These are phyloP conservation scores for Chlamydomonas schloesseri DNA, from an alignment of 139 green algal genomes.

Conservation along the genomic window DNA sequence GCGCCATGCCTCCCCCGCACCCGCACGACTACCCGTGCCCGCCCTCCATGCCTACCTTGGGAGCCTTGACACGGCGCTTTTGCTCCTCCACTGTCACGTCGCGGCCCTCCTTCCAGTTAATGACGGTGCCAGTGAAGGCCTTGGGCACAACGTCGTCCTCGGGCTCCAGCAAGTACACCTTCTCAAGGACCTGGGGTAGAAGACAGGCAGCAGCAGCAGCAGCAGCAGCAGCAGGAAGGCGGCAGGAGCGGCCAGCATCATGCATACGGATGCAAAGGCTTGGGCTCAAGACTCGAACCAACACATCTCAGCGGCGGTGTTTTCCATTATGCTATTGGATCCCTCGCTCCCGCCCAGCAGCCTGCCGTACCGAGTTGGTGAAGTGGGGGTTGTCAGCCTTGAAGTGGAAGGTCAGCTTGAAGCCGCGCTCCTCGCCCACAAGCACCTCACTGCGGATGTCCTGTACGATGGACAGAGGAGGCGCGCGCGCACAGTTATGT, in stretches of 20 bases:
- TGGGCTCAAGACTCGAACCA: too few species aligned
- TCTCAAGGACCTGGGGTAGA: conserved; percentile 58
- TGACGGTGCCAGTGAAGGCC: conserved; percentile 69
- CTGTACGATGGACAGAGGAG: too few species aligned
- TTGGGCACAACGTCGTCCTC: conserved; percentile 86
- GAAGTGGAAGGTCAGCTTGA: conserved; percentile 69
- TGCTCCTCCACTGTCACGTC: conserved; percentile 59
- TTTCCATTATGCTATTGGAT: too few species aligned
- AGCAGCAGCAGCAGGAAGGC: neutral
- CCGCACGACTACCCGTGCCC: too few species aligned
- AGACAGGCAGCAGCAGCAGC: neutral
- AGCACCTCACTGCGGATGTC: conserved; percentile 54
- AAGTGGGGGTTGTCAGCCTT: conserved; percentile 63
- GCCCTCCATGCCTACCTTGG: neutral
- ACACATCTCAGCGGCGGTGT: too few species aligned
- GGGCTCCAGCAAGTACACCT: conserved; percentile 86
- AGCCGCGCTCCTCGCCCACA: conserved; percentile 67
- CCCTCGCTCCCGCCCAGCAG: too few species aligned
- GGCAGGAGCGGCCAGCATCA: neutral
- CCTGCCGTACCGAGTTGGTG: conserved; percentile 54
- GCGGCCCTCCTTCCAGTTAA: conserved; percentile 54
- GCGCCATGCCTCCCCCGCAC: too few species aligned
- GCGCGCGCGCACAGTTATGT: too few species aligned
- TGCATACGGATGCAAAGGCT: too few species aligned
- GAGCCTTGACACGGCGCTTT: conserved; percentile 59